phyloP scores from a whole-genome alignment of 2,329 filamentous ascomycete genomes.

The Alternaria postmessia region DNA sequence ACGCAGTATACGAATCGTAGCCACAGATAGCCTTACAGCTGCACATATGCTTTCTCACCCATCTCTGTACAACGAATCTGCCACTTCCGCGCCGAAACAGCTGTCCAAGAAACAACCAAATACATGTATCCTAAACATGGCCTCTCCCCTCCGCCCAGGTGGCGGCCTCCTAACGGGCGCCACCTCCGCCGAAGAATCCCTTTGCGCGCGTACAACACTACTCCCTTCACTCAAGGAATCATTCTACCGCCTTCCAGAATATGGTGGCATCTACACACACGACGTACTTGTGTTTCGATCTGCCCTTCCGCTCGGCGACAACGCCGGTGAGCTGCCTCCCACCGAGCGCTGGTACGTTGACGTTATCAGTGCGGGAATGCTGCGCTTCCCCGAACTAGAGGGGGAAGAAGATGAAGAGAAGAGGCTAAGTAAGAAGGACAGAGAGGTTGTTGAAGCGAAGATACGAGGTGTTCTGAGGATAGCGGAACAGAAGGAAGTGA shows the following conservation, averaged over 20 bases:
- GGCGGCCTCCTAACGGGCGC: slow-evolving; percentile 69
- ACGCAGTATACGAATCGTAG: slow-evolving; percentile 54
- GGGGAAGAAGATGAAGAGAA: slow-evolving; percentile 51
- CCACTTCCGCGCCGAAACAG: neutral
- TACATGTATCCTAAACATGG: slow-evolving; percentile 69
- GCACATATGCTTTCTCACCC: slow-evolving; percentile 52
- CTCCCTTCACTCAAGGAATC: slow-evolving; percentile 65
- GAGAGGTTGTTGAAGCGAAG: slow-evolving; percentile 61
- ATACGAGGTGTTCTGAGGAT: slow-evolving; percentile 67
- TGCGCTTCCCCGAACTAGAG: slow-evolving; percentile 64
- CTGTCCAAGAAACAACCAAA: slow-evolving; percentile 42
- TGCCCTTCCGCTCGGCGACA: slow-evolving; percentile 33
- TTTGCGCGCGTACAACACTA: slow-evolving; percentile 68
- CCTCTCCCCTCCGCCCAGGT: slow-evolving; percentile 67
- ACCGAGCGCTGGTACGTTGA: slow-evolving; percentile 67
- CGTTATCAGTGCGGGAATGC: slow-evolving; percentile 66
- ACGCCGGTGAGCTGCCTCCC: slow-evolving; percentile 52
- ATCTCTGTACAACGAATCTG: slow-evolving; percentile 7
- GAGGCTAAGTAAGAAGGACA: slow-evolving; percentile 54
- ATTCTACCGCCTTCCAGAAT: slow-evolving; percentile 68
- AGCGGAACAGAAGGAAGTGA: slow-evolving; percentile 53
- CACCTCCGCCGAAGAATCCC: slow-evolving; percentile 67
- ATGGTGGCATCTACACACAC: slow-evolving; percentile 64
- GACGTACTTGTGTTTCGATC: slow-evolving; percentile 68
- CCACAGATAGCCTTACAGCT: slow-evolving; percentile 63